Conservation (phyloP, 805 yeast species). For the Henningerozyma blattae region DNA sequence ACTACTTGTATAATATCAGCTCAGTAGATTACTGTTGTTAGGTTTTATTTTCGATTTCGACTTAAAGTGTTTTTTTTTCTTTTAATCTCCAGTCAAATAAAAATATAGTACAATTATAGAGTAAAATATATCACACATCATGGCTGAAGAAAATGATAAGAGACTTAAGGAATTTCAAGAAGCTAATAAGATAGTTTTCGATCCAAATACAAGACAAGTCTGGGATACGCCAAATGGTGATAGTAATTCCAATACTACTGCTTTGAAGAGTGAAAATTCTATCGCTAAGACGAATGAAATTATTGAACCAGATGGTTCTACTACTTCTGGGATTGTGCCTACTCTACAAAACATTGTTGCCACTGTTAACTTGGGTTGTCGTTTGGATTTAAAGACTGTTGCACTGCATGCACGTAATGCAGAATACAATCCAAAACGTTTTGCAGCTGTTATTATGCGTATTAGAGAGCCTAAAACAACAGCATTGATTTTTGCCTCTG, state of each 20-base stretch:
- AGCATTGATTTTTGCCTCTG: slow-evolving; percentile 94
- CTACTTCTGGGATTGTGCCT: slow-evolving; percentile 92
- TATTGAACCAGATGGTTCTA: slow-evolving; percentile 41
- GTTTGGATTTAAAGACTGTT: slow-evolving; percentile 90
- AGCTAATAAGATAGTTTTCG: slow-evolving; percentile 25
- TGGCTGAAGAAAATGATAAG: slow-evolving; percentile 12
- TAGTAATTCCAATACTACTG: not conserved
- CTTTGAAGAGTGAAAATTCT: slow-evolving; percentile 1
- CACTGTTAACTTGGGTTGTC: slow-evolving; percentile 91
- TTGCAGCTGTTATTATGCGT: slow-evolving; percentile 99
- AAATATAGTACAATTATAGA: too few relatives aligned
- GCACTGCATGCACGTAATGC: slow-evolving; percentile 99
- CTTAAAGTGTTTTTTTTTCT: too few relatives aligned
- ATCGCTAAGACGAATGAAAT: slow-evolving; percentile 5
- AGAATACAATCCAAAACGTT: slow-evolving; percentile 96
- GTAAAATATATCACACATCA: too few relatives aligned
- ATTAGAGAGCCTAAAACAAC: slow-evolving; percentile 98
- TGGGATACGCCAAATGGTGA: slow-evolving; percentile 18
- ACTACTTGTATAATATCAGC: not conserved
- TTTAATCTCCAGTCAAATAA: too few relatives aligned
- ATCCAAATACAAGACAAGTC: slow-evolving; percentile 26
- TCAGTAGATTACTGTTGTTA: not conserved
- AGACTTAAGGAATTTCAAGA: slow-evolving; percentile 24
- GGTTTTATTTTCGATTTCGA: too few relatives aligned
- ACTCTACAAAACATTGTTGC: slow-evolving; percentile 92